Evolutionary conservation across 305 asterid genomes (phyloP).

Genomic region (Rubia peregrina): DNA sequence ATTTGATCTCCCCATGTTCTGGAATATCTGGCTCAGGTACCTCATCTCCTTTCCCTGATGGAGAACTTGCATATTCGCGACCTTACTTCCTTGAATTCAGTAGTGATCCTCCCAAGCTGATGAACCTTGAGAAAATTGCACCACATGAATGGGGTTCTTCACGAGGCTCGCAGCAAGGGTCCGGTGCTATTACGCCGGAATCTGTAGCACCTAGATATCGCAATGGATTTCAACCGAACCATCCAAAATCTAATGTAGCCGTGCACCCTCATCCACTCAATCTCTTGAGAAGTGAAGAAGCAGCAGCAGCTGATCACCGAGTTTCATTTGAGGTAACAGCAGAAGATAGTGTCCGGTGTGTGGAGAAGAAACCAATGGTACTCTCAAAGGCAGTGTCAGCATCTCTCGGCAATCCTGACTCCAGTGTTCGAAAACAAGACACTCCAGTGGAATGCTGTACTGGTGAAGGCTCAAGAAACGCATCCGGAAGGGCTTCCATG

Average conservation of each 20-base stretch:
- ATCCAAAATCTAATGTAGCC: slow-evolving; percentile 40
- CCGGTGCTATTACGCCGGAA: slow-evolving; percentile 66
- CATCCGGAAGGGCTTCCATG: slow-evolving; percentile 26
- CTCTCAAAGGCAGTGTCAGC: slow-evolving; percentile 23
- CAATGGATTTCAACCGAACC: slow-evolving; percentile 28
- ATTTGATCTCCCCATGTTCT: slow-evolving; percentile 81
- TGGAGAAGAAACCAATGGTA: slow-evolving; percentile 43
- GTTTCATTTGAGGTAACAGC: slow-evolving; percentile 80
- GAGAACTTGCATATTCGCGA: slow-evolving; percentile 43
- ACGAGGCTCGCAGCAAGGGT: slow-evolving; percentile 56
- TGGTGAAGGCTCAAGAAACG: slow-evolving; percentile 26
- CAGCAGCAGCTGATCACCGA: slow-evolving; percentile 36
- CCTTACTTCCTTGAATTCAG: slow-evolving; percentile 53
- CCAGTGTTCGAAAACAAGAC: slow-evolving; percentile 19
- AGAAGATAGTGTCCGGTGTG: slow-evolving; percentile 55
- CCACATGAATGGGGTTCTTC: slow-evolving; percentile 55
- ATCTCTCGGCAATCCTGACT: slow-evolving; percentile 27
- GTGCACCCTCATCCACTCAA: slow-evolving; percentile 31
- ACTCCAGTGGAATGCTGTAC: slow-evolving; percentile 16
- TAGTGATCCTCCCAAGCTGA: slow-evolving; percentile 31
- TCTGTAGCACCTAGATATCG: slow-evolving; percentile 30
- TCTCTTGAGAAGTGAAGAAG: slow-evolving; percentile 30
- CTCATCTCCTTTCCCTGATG: slow-evolving; percentile 78
- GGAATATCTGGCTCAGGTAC: slow-evolving; percentile 91
- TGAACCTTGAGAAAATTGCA: slow-evolving; percentile 63